Conservation (phyloP, 2,329 filamentous ascomycete genomes). For the Pezicula radicicola region DNA sequence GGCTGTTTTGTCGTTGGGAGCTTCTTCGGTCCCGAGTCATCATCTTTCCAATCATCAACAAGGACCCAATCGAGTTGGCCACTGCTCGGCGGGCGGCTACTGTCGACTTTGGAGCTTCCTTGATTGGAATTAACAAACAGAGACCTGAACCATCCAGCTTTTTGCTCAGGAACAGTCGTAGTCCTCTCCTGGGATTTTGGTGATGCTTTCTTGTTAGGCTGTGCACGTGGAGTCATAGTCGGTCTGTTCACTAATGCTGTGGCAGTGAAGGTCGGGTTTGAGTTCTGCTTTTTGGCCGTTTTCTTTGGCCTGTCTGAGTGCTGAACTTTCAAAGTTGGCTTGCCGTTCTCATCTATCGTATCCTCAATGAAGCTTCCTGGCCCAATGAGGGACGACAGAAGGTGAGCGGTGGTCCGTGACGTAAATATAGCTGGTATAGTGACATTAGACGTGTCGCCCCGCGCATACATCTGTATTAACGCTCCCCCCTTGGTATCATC, state of each 20-base stretch:
- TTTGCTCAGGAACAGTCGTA: slow-evolving; percentile 14
- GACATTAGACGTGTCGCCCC: slow-evolving; percentile 91
- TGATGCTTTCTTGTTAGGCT: slow-evolving; percentile 24
- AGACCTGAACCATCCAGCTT: slow-evolving; percentile 42
- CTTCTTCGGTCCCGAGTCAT: slow-evolving; percentile 32
- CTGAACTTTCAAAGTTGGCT: slow-evolving; percentile 51
- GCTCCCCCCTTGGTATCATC: slow-evolving; percentile 88
- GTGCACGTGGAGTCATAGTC: slow-evolving; percentile 25
- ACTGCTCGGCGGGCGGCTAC: slow-evolving; percentile 66
- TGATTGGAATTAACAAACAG: slow-evolving; percentile 35
- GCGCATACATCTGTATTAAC: slow-evolving; percentile 96
- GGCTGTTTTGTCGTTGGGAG: slow-evolving; percentile 41
- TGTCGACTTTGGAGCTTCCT: slow-evolving; percentile 38
- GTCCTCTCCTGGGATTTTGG: slow-evolving; percentile 18
- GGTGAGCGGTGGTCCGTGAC: slow-evolving; percentile 87
- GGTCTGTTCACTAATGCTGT: slow-evolving; percentile 23
- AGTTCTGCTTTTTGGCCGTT: slow-evolving; percentile 21
- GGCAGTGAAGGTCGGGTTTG: slow-evolving; percentile 24
- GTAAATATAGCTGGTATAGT: slow-evolving; percentile 95
- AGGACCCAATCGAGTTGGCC: slow-evolving; percentile 73
- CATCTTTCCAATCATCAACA: slow-evolving; percentile 63
- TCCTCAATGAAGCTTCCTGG: slow-evolving; percentile 62
- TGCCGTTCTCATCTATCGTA: slow-evolving; percentile 56
- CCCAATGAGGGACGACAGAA: slow-evolving; percentile 84
- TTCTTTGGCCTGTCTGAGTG: slow-evolving; percentile 30